phyloP scores from a whole-genome alignment of 768 basidiomycete genomes.

The Tulasnella sp. region DNA sequence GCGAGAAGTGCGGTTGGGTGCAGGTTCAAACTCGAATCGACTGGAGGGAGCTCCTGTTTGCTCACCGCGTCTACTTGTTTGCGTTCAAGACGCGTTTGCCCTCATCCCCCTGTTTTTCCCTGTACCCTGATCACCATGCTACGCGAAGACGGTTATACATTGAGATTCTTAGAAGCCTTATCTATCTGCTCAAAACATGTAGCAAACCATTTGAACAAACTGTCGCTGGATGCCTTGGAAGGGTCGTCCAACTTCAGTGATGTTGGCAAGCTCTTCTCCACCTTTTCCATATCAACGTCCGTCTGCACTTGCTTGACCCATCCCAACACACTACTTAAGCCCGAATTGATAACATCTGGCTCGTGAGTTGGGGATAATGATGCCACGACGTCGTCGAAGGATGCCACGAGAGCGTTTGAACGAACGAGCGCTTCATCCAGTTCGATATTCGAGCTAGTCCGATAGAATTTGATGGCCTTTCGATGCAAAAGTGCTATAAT shows the following conservation, averaged over 20 bases:
- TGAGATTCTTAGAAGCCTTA: slow-evolving; percentile 14
- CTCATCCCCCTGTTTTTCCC: not conserved
- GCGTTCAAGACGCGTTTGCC: slow-evolving; percentile 3
- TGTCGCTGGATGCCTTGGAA: not conserved
- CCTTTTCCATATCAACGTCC: not conserved
- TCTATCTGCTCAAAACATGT: slow-evolving; percentile 27
- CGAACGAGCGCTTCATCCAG: slow-evolving; percentile 9
- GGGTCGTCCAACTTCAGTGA: slow-evolving; percentile 1
- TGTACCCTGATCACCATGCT: not conserved
- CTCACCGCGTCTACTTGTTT: slow-evolving; percentile 20
- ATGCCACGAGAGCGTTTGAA: slow-evolving; percentile 18
- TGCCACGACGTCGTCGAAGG: slow-evolving; percentile 29
- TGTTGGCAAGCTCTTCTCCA: slow-evolving; percentile 1
- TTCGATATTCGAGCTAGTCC: not conserved
- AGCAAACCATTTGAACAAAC: slow-evolving; percentile 15
- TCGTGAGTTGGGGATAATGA: slow-evolving; percentile 23
- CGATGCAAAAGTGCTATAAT: slow-evolving; percentile 15
- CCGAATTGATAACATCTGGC: not conserved
- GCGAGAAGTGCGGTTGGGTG: slow-evolving; percentile 5
- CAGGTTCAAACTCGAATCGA: slow-evolving; percentile 12
- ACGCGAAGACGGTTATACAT: not conserved
- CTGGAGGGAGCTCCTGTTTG: slow-evolving; percentile 13
- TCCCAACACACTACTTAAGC: not conserved
- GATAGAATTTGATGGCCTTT: slow-evolving; percentile 9
- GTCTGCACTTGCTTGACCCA: not conserved